Evolutionary conservation across 225 moss, liverwort and hornwort species (phyloP), one percentile per base, ranked within the genome.

Genomic region (Ulota crispa): DNA sequence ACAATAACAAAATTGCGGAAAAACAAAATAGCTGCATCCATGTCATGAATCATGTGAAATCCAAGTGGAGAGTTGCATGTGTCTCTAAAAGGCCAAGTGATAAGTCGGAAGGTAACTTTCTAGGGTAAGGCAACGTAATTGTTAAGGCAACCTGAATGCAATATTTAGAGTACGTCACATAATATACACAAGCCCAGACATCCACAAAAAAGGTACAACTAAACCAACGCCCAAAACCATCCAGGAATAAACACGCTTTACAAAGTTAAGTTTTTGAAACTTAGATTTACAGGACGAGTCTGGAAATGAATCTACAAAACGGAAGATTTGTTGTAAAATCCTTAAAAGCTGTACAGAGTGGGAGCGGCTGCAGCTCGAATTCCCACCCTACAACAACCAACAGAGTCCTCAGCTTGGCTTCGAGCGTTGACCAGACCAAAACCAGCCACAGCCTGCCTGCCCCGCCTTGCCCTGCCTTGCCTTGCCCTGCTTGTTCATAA

Each of bases 241-340:
- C 15, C 16, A 31, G 23, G 75, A 34, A 42, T 18, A 50, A 55
- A 16, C 42, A 57, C 31, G 43, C 41, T 79, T 69, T 70, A 60
- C 70, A 60, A 60, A 60, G 45, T 79, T 43, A n/a, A 80, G 14
- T 65, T 59, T 50, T 37, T 14, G 28, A 52, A 60, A 45, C 30
- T 47, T 76, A 5, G 20, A 42, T 54, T 54, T 74, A 78, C 55
- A 82, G 42, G 13, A 55, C 24, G 32, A 82, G 70, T 64, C 79
- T 78, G 36, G 68, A 42, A 57, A 63, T 60, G 54, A 42, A 61
- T 68, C 60, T 74, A 76, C 73, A 68, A 63, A 73, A 61, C 27
- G 28, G 34, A 15, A 55, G 42, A 55, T 8, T 31, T 31, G 52
- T 9, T 24, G 34, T 55, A 26, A 41, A 13, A 42, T 2, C 72